Conservation (phyloP, 2,329 filamentous ascomycete species). For the Arthroderma uncinatum region DNA sequence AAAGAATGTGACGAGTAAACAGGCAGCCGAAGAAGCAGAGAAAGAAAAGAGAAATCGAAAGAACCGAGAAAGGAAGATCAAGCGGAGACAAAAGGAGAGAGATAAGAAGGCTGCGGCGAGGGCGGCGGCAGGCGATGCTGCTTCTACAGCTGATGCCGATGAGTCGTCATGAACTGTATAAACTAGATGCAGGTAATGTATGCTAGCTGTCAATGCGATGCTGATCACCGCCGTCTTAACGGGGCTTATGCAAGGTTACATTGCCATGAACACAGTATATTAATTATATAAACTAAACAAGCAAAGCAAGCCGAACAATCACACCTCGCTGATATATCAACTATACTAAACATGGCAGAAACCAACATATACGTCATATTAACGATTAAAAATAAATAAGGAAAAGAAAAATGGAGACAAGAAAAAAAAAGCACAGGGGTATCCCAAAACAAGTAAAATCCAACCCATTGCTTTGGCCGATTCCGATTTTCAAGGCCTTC, state of each 20-base stretch:
- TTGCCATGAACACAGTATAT: neutral
- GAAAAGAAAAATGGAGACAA: neutral
- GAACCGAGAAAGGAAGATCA: conserved; percentile 17
- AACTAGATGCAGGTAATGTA: neutral
- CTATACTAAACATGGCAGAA: neutral
- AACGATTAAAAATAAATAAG: neutral
- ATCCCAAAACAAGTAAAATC: conserved; percentile 2
- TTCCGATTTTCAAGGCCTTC: neutral
- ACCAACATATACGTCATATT: neutral
- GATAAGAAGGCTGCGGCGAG: conserved; percentile 15
- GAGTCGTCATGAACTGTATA: neutral
- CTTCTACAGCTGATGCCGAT: neutral
- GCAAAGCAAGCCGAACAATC: neutral
- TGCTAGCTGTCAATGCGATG: neutral
- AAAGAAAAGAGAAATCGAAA: conserved; percentile 15
- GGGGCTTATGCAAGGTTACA: neutral
- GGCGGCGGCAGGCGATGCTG: neutral
- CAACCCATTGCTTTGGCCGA: neutral
- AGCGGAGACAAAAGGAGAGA: conserved; percentile 15
- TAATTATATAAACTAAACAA: neutral
- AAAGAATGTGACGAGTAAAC: conserved; percentile 23
- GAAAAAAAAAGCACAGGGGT: neutral
- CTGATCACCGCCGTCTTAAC: no score
- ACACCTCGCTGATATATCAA: conserved; percentile 1
- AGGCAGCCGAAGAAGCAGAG: conserved; percentile 17